phyloP scores from a whole-genome alignment of 495 filamentous ascomycete species.

The Pyrenula aspistea region DNA sequence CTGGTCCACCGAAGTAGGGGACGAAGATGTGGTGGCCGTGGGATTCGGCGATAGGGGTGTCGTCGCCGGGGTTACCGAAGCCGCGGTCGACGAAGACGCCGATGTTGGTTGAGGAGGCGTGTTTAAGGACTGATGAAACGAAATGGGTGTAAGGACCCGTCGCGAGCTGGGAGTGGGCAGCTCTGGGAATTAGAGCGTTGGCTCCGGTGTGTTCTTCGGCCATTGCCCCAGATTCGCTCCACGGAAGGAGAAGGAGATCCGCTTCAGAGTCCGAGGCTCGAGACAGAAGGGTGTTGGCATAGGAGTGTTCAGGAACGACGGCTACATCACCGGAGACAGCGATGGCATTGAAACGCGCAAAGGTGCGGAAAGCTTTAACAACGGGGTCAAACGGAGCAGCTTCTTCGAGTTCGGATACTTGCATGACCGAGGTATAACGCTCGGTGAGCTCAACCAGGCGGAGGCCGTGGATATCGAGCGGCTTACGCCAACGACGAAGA shows the following conservation, averaged over 20 bases:
- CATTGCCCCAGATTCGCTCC: slow-evolving; percentile 73
- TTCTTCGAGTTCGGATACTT: slow-evolving; percentile 72
- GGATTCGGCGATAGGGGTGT: slow-evolving; percentile 35
- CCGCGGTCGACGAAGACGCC: slow-evolving; percentile 78
- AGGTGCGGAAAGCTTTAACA: slow-evolving; percentile 81
- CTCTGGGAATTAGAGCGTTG: slow-evolving; percentile 9
- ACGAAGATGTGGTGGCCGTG: slow-evolving; percentile 78
- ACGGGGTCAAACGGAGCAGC: slow-evolving; percentile 72
- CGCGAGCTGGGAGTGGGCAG: slow-evolving; percentile 18
- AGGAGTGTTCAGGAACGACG: slow-evolving; percentile 63
- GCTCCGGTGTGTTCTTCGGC: slow-evolving; percentile 39
- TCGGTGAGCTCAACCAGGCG: slow-evolving; percentile 83
- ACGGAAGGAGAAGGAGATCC: slow-evolving; percentile 80
- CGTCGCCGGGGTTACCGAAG: slow-evolving; percentile 40
- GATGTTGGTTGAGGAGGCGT: slow-evolving; percentile 37
- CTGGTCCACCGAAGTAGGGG: slow-evolving; percentile 74
- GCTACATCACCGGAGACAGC: slow-evolving; percentile 70
- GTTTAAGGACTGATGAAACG: slow-evolving; percentile 49
- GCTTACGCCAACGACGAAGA: slow-evolving; percentile 10
- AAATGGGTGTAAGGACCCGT: slow-evolving; percentile 49
- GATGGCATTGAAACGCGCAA: slow-evolving; percentile 75
- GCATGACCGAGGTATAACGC: slow-evolving; percentile 91
- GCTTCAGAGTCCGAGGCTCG: slow-evolving; percentile 56
- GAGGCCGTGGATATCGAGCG: slow-evolving; percentile 73
- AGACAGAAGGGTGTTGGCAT: slow-evolving; percentile 59